Base-by-base conservation (phyloP, 1,284 basidiomycete genomes). In the Cryptococcus sp. region DNA sequence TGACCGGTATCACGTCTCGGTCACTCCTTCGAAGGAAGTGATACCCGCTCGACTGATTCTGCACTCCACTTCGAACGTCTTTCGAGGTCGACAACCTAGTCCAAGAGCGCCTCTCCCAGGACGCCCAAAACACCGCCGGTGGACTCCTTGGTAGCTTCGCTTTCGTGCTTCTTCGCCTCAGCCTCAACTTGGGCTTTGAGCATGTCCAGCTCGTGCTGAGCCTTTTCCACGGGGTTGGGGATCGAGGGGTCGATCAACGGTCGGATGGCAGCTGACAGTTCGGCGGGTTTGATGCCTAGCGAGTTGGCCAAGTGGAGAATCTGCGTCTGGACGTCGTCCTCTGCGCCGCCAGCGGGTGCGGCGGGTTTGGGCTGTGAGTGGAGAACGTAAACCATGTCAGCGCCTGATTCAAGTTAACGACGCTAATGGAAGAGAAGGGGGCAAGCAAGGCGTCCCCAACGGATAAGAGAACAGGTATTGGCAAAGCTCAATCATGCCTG, bases 201-300 rank as follows among this genome's bases (percentile, higher is more conserved):
- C 45, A 72, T 51, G 53, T 73, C 71, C 3, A 62, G 62, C 56
- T 75, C 73, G 8, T 54, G 61, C 30, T 64, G 49, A n/a, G 64
- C 71, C 11, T 61, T 61, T 17, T 71, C 70, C 17, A 65, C 65
- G 15, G 77, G 71, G 63, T 78, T 70, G 15, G 74, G 71, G 1
- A 72, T 74, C 22, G 75, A 72, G 5, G 78, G 78, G 62, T 79
- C 76, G 59, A 78, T 66, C 17, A 76, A 63, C 1, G 77, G 78
- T 53, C 78, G 64, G 54, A 79, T 77, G 13, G 74, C 78, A 19
- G 63, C 62, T 39, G 67, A 70, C 1, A 79, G 64, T 25, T 78
- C 76, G 48, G 74, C 76, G 23, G 76, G 74, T 43, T 71, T 73
- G 59, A 78, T 71, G 42, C 78, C 78, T 41, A 79, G 69, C 16